These are phyloP conservation scores for Boletus fagicola DNA, from an alignment of 768 basidiomycete genomes.

Conservation along the genomic window DNA sequence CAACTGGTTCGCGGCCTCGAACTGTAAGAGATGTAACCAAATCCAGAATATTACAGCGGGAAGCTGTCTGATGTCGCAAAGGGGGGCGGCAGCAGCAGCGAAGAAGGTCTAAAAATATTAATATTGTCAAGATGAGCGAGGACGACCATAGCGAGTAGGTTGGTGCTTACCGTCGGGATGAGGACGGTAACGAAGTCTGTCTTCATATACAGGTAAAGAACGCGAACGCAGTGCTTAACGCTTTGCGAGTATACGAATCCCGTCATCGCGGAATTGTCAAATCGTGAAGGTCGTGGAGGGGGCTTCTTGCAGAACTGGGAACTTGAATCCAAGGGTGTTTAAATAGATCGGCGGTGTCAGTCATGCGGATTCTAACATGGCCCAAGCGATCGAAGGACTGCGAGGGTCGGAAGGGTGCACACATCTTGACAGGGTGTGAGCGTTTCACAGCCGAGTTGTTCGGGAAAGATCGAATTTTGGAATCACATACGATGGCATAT, in stretches of 20 bases:
- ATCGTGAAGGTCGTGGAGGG: slow-evolving; percentile 15
- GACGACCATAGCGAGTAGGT: neutral
- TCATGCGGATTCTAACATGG: slow-evolving; percentile 4
- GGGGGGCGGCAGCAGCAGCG: slow-evolving; percentile 34
- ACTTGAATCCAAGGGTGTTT: slow-evolving; percentile 7
- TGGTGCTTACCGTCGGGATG: slow-evolving; percentile 25
- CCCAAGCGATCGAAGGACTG: slow-evolving; percentile 7
- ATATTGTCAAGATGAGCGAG: neutral
- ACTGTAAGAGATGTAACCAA: slow-evolving; percentile 47
- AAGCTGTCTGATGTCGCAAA: slow-evolving; percentile 20
- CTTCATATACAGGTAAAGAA: slow-evolving; percentile 28
- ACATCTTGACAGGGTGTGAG: slow-evolving; percentile 14
- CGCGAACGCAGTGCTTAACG: slow-evolving; percentile 8
- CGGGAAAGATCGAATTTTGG: neutral
- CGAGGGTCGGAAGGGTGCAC: neutral
- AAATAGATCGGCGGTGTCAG: slow-evolving; percentile 15
- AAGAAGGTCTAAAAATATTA: slow-evolving; percentile 32
- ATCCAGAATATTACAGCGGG: slow-evolving; percentile 42
- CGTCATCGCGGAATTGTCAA: slow-evolving; percentile 24
- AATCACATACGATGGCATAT: neutral
- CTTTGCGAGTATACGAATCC: slow-evolving; percentile 10
- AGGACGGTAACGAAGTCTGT: slow-evolving; percentile 27
- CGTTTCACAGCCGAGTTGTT: slow-evolving; percentile 4
- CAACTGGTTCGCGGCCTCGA: slow-evolving; percentile 44
- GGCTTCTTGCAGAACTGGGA: neutral